Evolutionary conservation across 2,329 filamentous ascomycete genomes (phyloP), one percentile per base, ranked within the genome.

Genomic region (Alternaria brassicae): DNA sequence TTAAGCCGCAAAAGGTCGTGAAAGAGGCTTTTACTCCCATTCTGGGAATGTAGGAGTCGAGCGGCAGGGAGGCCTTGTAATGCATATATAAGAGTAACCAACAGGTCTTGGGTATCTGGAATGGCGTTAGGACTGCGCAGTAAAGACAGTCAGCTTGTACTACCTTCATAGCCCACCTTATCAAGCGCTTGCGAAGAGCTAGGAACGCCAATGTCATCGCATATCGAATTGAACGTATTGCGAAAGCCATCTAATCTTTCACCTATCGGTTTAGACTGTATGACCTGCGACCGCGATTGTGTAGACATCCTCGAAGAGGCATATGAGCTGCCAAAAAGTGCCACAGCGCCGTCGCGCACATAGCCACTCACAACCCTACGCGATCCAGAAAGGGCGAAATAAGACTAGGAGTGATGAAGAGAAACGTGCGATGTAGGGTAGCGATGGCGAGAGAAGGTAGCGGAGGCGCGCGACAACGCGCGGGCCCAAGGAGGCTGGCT

Each of bases 321-420:
- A n/a, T n/a, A n/a, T n/a, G n/a, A n/a, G n/a, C n/a, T n/a, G n/a
- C n/a, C n/a, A n/a, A n/a, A n/a, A n/a, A n/a, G n/a, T n/a, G 37
- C 52, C 57, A 9, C 28, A 59, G 53, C 40, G 28, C 28, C 17
- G 13, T 48, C 27, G 41, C 58, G 48, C 58, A 61, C 61, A 40
- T 21, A 39, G 21, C 21, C 12, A 17, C 32, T 39, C 12, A 39
- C 21, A 28, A 37, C 36, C 47, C 47, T 49, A 10, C 47, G 47
- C 39, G 6, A 27, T 49, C 21, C 9, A 9, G 6, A 39, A 39
- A 17, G 32, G 21, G 13, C 34, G 7, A 27, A 10, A 49, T 9
- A 37, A 49, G 45, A 48, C 28, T 15, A 48, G 17, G 28, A 48
- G 30, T 48, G 17, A 36, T 9, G 19, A n/a, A 37, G 17, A 49